Conservation (phyloP, 306 rosid species). For the Arachis stenosperma region DNA sequence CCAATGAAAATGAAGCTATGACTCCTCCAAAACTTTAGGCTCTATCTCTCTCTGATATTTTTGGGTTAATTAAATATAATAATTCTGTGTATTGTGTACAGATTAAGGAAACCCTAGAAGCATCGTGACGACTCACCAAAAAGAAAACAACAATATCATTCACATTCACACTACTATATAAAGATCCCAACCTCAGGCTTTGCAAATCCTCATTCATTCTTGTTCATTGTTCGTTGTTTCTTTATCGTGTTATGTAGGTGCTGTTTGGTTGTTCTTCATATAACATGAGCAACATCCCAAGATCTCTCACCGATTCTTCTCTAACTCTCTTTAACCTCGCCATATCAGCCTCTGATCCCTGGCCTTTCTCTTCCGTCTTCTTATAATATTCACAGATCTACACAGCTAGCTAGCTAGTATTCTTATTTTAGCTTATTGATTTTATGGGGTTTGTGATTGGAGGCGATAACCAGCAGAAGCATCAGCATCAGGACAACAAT, state of each 20-base stretch:
- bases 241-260: slow-evolving; percentile 53
- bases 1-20: slow-evolving; percentile 27
- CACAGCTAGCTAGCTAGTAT: neutral
- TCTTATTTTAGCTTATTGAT: neutral
- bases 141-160: neutral
- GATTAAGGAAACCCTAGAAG: slow-evolving; percentile 56
- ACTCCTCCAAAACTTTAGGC: slow-evolving; percentile 37
- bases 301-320: slow-evolving; percentile 77
- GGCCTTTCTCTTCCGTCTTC: slow-evolving; percentile 82
- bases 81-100: slow-evolving; percentile 45
- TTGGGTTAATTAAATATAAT: neutral
- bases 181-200: slow-evolving; percentile 36
- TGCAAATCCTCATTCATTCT: slow-evolving; percentile 32
- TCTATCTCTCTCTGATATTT: neutral
- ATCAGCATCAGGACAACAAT: slow-evolving; percentile 45
- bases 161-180: slow-evolving; percentile 22
- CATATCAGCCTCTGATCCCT: slow-evolving; percentile 86
- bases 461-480: slow-evolving; percentile 13
- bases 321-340: slow-evolving; percentile 74
- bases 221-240: neutral
- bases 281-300: slow-evolving; percentile 94
- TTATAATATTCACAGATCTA: slow-evolving; percentile 39
- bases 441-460: neutral
- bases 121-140: slow-evolving; percentile 36
- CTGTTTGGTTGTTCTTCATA: neutral